phyloP scores from a whole-genome alignment of 345 rosid species.

The Conringia planisiliqua region DNA sequence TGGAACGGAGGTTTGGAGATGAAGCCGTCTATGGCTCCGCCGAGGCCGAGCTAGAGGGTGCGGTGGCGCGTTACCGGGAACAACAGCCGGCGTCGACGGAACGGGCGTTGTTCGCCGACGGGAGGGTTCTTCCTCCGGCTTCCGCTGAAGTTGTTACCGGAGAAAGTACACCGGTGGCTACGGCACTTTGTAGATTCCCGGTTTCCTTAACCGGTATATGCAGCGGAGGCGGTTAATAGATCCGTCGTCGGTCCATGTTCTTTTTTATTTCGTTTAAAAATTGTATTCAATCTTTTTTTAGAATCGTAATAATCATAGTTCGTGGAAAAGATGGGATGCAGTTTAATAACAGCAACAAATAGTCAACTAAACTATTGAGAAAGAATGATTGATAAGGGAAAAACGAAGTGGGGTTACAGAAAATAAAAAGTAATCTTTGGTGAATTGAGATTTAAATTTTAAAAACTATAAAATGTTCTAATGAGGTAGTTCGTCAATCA shows the following conservation, averaged over 20 bases:
- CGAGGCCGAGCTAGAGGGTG: slow-evolving; percentile 56
- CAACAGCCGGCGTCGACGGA: slow-evolving; percentile 39
- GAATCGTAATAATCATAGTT: neutral
- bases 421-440: neutral
- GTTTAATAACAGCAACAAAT: neutral
- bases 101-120: slow-evolving; percentile 68
- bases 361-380: neutral
- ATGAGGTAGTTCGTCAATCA: too few species aligned
- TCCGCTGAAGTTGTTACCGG: slow-evolving; percentile 22
- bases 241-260: neutral
- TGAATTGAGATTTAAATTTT: too few species aligned
- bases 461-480: too few species aligned
- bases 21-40: slow-evolving; percentile 50
- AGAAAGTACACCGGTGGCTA: slow-evolving; percentile 40
- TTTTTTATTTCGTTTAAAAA: neutral
- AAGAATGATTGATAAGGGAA: neutral
- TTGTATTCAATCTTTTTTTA: neutral
- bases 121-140: slow-evolving; percentile 81
- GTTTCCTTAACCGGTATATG: slow-evolving; percentile 75
- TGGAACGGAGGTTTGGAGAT: slow-evolving; percentile 82
- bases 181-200: slow-evolving; percentile 60
- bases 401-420: neutral
- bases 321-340: neutral
- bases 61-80: slow-evolving; percentile 27
- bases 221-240: slow-evolving; percentile 48